A percentile compares a stretch with the other conserved stretches of the same genome.
phyloP scores from a whole-genome alignment of 2,329 filamentous ascomycete species.

The Claviceps sp. region DNA sequence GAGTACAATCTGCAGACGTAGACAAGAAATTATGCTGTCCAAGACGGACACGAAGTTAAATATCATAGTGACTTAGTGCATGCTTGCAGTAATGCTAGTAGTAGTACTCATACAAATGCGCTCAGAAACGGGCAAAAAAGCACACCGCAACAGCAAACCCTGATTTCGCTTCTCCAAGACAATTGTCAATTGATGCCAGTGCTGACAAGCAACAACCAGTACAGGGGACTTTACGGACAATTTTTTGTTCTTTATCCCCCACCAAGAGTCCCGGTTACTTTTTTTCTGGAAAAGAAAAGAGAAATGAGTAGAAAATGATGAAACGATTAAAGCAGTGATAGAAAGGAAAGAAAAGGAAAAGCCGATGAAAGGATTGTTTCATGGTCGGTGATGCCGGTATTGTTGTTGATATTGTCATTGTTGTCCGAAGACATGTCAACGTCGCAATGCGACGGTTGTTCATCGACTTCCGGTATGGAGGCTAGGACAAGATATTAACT shows the following conservation, averaged over 20 bases:
- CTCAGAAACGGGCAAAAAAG: background rate
- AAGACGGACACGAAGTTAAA: background rate
- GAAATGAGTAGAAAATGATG: background rate
- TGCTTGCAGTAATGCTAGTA: background rate
- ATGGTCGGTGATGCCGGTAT: background rate
- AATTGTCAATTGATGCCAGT: background rate
- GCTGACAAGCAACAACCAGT: background rate
- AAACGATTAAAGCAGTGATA: background rate
- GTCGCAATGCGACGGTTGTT: background rate
- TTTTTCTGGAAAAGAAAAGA: background rate
- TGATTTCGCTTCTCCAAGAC: background rate
- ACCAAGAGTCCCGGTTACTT: background rate
- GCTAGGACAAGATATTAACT: background rate
- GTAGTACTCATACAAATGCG: background rate
- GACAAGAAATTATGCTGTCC: background rate
- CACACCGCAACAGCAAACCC: background rate
- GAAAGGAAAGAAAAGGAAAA: background rate
- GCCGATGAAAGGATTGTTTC: background rate
- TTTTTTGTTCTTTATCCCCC: background rate
- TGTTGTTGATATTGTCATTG: background rate
- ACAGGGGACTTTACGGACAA: background rate
- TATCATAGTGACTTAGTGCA: background rate
- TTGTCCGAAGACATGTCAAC: slow-evolving; percentile 1
- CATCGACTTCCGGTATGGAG: background rate
- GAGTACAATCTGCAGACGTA: background rate